A percentile compares a stretch with the other conserved stretches of the same genome.
phyloP scores from a whole-genome alignment of 768 basidiomycete genomes.

The Xanthoconium purpureum region DNA sequence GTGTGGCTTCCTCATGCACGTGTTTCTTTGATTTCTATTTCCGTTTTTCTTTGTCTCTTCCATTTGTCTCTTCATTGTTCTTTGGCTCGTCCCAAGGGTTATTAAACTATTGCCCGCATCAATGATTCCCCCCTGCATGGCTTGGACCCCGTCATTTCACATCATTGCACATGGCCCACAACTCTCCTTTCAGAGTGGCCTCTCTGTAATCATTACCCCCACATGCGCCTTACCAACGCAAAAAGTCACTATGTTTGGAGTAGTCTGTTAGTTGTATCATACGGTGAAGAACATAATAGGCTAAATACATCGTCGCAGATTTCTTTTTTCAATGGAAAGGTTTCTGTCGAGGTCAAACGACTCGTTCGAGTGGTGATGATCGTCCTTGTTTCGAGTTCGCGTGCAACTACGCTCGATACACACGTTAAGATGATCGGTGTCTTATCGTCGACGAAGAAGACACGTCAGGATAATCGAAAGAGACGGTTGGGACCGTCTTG shows the following conservation, averaged over 20 bases:
- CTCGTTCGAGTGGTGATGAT: not conserved
- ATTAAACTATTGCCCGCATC: conserved; percentile 18
- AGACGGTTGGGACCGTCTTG: not conserved
- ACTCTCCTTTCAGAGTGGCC: not conserved
- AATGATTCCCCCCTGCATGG: conserved; percentile 16
- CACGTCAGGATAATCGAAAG: not conserved
- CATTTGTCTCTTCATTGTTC: not conserved
- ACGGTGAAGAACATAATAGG: conserved; percentile 20
- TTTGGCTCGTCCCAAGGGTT: conserved; percentile 9
- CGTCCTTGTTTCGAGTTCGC: conserved; percentile 4
- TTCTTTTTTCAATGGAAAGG: not conserved
- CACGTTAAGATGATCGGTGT: not conserved
- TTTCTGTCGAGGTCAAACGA: conserved; percentile 3
- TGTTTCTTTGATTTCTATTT: not conserved
- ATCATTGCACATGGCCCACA: conserved; percentile 4
- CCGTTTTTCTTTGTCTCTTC: not conserved
- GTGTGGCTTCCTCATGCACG: not conserved
- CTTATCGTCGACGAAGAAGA: not conserved
- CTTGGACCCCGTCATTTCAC: conserved; percentile 14
- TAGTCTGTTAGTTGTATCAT: conserved; percentile 19
- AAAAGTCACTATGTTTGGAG: conserved; percentile 1
- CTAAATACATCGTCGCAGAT: not conserved
- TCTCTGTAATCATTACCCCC: conserved; percentile 7
- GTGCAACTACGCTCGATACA: not conserved
- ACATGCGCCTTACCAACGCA: conserved; percentile 1